Evolutionary conservation across 768 basidiomycete species (phyloP), one percentile per base, ranked within the genome.

Genomic region (Suillus bovinus): DNA sequence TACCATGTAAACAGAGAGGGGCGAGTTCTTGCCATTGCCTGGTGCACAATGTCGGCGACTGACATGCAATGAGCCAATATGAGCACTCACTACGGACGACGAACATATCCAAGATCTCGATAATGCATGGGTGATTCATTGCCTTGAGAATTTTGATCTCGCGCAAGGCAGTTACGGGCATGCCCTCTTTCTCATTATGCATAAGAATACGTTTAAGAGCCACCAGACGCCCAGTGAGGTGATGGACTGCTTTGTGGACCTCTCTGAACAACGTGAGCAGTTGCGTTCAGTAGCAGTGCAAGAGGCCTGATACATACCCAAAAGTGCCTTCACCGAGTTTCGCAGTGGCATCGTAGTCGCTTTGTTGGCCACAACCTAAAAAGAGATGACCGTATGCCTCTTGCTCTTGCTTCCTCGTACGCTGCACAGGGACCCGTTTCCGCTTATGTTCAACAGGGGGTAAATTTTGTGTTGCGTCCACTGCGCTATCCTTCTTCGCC

Each of bases 311-410:
- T 52, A 85, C 89, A 52, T 73, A 93, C 90, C 96, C 96, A 74
- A 99, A 99, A 31, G 96, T 99, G 5, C 96, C 96, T 74, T 98
- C 96, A 41, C 96, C 96, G 17, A 99, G 78, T 76, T 98, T 97
- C 3, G 88, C 89, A 46, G 89, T 88, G 16, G 88, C 80, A 60
- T 88, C 85, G 72, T 97, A 98, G 66, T 92, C 91, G 17, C 77
- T 77, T 65, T 95, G 84, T 60, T 79, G 71, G 10, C 91, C 90
- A 74, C 89, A 88, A 6, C 93, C 88, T 41, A 78, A 76, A 68
- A 94, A 91, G 17, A 73, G 74, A 60, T 84, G 81, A 38, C 89
- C 88, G 71, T 91, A 94, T 0, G 84, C 86, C 50, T 80, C 78
- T 64, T 81, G 73, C 67, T 94, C 93, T 61, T 90, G 84, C 64